Percentiles rank a stretch among this genome's conserved stretches.
Conservation (phyloP, 257 asterid species). For the Plantago elongata region DNA sequence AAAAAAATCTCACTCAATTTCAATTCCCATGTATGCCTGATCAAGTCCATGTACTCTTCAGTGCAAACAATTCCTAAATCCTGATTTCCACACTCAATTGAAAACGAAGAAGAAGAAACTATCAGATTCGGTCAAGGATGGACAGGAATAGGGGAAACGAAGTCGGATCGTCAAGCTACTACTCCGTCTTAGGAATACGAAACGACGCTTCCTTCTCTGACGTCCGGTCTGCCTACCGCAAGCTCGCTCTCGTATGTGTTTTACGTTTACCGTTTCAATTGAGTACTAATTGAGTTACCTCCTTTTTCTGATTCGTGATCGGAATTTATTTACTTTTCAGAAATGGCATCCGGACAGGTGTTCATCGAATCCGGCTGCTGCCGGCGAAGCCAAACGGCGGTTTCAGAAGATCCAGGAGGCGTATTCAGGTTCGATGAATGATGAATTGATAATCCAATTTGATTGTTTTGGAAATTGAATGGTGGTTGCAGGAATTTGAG, state of each 20-base stretch:
- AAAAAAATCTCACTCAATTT: too few species aligned
- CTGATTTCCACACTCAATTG: too few species aligned
- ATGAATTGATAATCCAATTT: too few species aligned
- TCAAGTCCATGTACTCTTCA: too few species aligned
- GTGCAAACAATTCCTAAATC: too few species aligned
- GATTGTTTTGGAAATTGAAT: too few species aligned
- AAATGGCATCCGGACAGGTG: slow-evolving; percentile 52
- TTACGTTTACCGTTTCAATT: slow-evolving; percentile 17
- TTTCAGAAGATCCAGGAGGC: slow-evolving; percentile 49
- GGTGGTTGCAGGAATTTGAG: neutral
- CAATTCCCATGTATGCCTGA: too few species aligned
- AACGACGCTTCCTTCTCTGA: slow-evolving; percentile 77
- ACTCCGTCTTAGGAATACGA: slow-evolving; percentile 71
- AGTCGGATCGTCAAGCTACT: slow-evolving; percentile 52
- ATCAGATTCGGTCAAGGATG: slow-evolving; percentile 24
- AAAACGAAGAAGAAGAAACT: slow-evolving; percentile 5
- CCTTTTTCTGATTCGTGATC: neutral
- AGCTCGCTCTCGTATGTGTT: slow-evolving; percentile 71
- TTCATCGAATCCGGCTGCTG: slow-evolving; percentile 23
- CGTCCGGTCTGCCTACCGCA: slow-evolving; percentile 83
- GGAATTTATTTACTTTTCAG: slow-evolving; percentile 4
- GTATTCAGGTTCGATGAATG: slow-evolving; percentile 29
- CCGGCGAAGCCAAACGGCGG: slow-evolving; percentile 32
- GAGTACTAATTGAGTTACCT: neutral
- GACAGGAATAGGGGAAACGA: slow-evolving; percentile 60